phyloP scores from a whole-genome alignment of 139 green algal species.

The Ettlia oleoabundans region DNA sequence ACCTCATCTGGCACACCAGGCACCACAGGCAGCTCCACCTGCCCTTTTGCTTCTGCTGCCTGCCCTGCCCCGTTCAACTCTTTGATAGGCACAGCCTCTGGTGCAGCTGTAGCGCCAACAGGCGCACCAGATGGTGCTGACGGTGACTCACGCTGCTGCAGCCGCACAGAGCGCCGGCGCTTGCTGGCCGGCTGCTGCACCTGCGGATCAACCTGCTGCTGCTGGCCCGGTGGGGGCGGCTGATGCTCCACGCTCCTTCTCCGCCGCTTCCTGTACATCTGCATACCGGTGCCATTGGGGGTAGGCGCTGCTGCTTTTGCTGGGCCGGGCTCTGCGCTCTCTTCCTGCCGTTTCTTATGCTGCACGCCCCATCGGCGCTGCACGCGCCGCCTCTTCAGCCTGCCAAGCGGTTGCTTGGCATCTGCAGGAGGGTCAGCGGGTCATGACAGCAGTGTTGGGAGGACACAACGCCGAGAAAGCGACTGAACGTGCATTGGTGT shows the following conservation, averaged over 20 bases:
- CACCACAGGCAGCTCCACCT: conserved; percentile 6
- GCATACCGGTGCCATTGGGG: too few relatives aligned
- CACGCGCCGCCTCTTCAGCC: conserved; percentile 23
- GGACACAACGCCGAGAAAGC: too few relatives aligned
- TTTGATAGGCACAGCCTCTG: background rate
- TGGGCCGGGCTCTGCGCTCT: background rate
- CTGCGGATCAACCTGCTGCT: too few relatives aligned
- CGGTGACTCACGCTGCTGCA: too few relatives aligned
- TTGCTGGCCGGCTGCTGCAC: too few relatives aligned
- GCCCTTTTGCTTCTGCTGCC: background rate
- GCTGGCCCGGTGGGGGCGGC: too few relatives aligned
- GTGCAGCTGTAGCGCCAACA: background rate
- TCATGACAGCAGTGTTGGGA: background rate
- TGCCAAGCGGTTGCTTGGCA: background rate
- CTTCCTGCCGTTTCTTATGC: too few relatives aligned
- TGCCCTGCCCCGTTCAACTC: background rate
- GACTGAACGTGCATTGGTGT: too few relatives aligned
- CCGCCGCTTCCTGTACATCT: too few relatives aligned
- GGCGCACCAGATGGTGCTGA: background rate
- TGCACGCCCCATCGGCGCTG: conserved; percentile 23
- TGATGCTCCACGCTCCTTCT: too few relatives aligned
- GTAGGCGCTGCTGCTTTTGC: too few relatives aligned
- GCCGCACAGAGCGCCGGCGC: too few relatives aligned
- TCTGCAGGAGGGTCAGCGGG: background rate
- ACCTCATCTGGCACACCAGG: conserved; percentile 1